phyloP scores from a whole-genome alignment of 75 land plant species.

The Cupressus sempervirens region DNA sequence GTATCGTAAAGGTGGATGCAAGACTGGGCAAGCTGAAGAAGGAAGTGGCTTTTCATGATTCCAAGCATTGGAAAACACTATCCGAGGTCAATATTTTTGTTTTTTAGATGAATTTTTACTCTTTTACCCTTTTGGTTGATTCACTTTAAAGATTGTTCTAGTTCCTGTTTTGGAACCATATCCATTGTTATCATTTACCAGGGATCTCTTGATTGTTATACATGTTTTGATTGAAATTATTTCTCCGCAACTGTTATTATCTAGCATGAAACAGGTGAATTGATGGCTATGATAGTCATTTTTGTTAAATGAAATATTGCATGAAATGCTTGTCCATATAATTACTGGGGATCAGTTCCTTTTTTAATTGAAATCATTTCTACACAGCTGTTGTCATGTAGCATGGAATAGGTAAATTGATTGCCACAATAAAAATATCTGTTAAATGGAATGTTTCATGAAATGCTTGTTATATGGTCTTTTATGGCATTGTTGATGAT shows the following conservation, averaged over 20 bases:
- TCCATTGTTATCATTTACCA: neutral
- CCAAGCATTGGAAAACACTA: constrained; percentile 84
- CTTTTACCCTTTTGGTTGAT: too few species aligned
- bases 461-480: neutral
- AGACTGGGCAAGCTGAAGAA: constrained; percentile 72
- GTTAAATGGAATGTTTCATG: neutral
- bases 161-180: neutral
- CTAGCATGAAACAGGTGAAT: neutral
- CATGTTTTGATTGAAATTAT: neutral
- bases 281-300: neutral
- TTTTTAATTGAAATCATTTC: neutral
- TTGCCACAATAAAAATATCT: neutral
- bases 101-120: neutral
- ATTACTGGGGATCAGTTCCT: neutral
- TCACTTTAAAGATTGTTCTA: neutral
- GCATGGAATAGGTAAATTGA: neutral
- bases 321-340: neutral
- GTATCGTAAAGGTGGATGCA: constrained; percentile 60
- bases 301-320: neutral
- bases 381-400: neutral
- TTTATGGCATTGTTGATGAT: neutral
- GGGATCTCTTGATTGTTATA: neutral
- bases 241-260: neutral
- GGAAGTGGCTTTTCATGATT: constrained; percentile 78
- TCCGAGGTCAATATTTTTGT: constrained; percentile 63